Conservation (phyloP, 768 basidiomycete genomes). For the Tricholoma hemisulphureum region DNA sequence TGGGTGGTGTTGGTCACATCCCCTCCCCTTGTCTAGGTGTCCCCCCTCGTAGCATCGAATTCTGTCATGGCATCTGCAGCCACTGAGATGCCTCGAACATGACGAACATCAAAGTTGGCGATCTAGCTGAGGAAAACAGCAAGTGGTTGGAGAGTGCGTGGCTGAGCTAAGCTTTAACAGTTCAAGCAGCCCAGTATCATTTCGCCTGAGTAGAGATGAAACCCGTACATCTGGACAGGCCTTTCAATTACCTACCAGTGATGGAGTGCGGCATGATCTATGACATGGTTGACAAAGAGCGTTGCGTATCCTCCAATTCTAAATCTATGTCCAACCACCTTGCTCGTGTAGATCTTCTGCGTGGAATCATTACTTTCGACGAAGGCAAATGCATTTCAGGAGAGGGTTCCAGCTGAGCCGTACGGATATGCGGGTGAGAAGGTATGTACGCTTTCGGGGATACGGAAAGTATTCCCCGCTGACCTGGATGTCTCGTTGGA, state of each 20-base stretch:
- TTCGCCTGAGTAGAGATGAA: too few relatives aligned
- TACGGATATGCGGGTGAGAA: constrained; percentile 39
- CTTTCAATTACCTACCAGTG: not conserved
- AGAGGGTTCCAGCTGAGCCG: constrained; percentile 53
- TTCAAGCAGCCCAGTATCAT: too few relatives aligned
- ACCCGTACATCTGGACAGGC: not conserved
- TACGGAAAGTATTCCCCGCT: constrained; percentile 33
- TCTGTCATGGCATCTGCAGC: too few relatives aligned
- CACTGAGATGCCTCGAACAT: too few relatives aligned
- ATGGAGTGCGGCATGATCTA: not conserved
- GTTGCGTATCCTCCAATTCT: constrained; percentile 9
- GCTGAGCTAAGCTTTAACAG: too few relatives aligned
- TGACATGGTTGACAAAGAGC: not conserved
- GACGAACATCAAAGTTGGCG: too few relatives aligned
- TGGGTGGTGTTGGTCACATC: too few relatives aligned
- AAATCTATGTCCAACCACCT: constrained; percentile 10
- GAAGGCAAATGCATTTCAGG: constrained; percentile 50
- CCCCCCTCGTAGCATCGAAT: too few relatives aligned
- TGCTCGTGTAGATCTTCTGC: not conserved
- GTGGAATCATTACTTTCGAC: not conserved
- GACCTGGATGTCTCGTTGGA: constrained; percentile 8
- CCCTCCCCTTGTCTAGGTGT: too few relatives aligned
- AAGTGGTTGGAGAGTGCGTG: too few relatives aligned
- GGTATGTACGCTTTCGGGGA: constrained; percentile 32
- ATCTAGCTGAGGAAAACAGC: too few relatives aligned